A percentile compares a stretch with the other conserved stretches of the same genome.
These are phyloP conservation scores for Microdochium nivale DNA, from an alignment of 2,329 filamentous ascomycete species.

Conservation along the genomic window DNA sequence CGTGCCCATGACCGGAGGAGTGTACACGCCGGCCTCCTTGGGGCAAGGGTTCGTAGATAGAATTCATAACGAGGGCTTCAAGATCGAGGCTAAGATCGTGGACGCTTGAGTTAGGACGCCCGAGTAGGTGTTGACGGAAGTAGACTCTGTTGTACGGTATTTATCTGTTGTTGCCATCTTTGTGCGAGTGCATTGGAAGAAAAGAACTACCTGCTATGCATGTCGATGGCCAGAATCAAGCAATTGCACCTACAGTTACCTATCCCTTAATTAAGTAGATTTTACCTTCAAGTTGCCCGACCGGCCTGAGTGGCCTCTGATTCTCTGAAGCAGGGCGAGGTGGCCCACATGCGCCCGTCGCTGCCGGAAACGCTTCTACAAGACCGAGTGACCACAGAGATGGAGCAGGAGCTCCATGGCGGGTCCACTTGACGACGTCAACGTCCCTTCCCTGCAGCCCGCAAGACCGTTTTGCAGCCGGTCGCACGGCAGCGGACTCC, in stretches of 20 bases:
- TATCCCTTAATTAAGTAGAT: too few relatives aligned
- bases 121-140: background rate
- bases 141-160: too few relatives aligned
- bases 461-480: background rate
- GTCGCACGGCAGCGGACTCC: background rate
- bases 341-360: too few relatives aligned
- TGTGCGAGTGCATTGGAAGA: too few relatives aligned
- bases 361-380: background rate
- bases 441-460: background rate
- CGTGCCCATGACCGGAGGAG: slow-evolving; percentile 51
- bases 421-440: background rate
- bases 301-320: too few relatives aligned
- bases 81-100: slow-evolving; percentile 46
- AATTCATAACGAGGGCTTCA: slow-evolving; percentile 51
- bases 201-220: too few relatives aligned
- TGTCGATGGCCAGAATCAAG: too few relatives aligned
- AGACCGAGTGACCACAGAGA: too few relatives aligned
- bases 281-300: too few relatives aligned
- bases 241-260: too few relatives aligned
- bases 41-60: slow-evolving; percentile 60
- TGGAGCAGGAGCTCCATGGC: background rate
- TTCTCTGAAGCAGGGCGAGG: too few relatives aligned
- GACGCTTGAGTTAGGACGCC: slow-evolving; percentile 7
- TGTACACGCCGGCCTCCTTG: slow-evolving; percentile 64
- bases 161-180: too few relatives aligned